A percentile compares a stretch with the other conserved stretches of the same genome.
These are phyloP conservation scores for Mortierella antarctica DNA, from an alignment of 192 early-diverging fungal species.

Conservation along the genomic window DNA sequence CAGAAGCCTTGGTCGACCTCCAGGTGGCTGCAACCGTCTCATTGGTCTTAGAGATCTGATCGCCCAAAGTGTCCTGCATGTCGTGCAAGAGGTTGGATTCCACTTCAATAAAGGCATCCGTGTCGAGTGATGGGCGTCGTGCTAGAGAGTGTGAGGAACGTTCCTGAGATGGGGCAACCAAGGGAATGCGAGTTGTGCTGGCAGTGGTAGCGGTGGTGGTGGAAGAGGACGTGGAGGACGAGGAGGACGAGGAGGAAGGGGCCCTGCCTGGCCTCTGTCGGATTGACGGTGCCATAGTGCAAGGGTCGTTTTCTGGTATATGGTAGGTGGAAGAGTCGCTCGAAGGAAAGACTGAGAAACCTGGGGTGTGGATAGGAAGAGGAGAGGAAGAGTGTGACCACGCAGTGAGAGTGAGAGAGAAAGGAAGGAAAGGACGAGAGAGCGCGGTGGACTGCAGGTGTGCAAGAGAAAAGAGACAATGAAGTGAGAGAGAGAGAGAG, in stretches of 20 bases:
- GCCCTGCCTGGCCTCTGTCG: constrained; percentile 37
- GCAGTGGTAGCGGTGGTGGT: constrained; percentile 12
- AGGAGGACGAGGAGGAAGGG: constrained; percentile 13
- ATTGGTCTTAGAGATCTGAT: constrained; percentile 42
- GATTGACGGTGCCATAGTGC: constrained; percentile 29
- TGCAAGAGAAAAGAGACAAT: neutral
- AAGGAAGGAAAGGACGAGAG: neutral
- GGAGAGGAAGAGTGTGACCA: neutral
- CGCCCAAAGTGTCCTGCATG: constrained; percentile 46
- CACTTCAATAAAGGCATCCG: constrained; percentile 45
- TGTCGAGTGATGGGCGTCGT: neutral
- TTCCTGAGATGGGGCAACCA: neutral
- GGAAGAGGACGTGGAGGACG: constrained; percentile 7
- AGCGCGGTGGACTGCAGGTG: neutral
- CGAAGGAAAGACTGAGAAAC: neutral
- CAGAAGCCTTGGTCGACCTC: constrained; percentile 62
- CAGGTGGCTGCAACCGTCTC: constrained; percentile 57
- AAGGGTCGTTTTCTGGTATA: neutral
- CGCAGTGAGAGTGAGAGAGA: constrained; percentile 2
- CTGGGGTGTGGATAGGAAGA: neutral
- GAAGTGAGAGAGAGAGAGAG: neutral
- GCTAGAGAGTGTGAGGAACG: neutral
- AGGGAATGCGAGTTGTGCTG: neutral
- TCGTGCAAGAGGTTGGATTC: constrained; percentile 42
- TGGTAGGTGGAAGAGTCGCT: neutral